Evolutionary conservation across 75 land plant species (phyloP), one percentile per base, ranked within the genome.

Genomic region (Ceratopteris richardii): DNA sequence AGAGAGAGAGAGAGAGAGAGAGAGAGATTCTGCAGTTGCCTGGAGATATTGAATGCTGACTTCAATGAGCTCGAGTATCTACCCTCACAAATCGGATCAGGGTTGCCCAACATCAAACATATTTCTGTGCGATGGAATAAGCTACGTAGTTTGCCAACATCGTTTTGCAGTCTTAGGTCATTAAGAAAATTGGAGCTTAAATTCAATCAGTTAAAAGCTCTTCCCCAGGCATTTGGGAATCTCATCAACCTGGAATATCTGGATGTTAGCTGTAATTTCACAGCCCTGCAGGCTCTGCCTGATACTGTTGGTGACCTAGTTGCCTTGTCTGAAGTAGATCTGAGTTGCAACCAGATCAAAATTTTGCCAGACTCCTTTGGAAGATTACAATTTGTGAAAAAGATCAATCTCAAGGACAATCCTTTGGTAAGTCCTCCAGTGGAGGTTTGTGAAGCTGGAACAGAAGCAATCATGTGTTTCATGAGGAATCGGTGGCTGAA

Each of bases 261-360:
- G 4, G 73, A 93, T 61, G 66, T 76, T 36, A 82, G 89, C 70
- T 80, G 87, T 59, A 93, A 93, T 66, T 93, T 93, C 68, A 80
- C 58, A 53, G 87, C 88, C 57, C 30, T 93, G 54, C 61, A 50
- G 0, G 77, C 64, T 52, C 70, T 93, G 29, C 93, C 98, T 24
- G 77, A 82, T 1, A 70, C 89, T 0, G 40, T 93, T 60, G 89
- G 86, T 12, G 89, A 88, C 60, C 69, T 93, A 28, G 69, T 30
- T 18, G 85, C 77, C 50, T 86, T 92, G 16, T 68, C 29, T 22
- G 78, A 82, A 33, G 70, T 92, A 43, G 89, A 92, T 67, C 76
- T 92, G 52, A 84, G 98, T 62, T 88, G 85, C 87, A 88, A 93
- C 52, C 98, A 93, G 56, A 80, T 93, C 62, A 77, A 68, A 56